These are phyloP conservation scores for Leccinum insigne DNA, from an alignment of 1,284 basidiomycete genomes.

Conservation along the genomic window DNA sequence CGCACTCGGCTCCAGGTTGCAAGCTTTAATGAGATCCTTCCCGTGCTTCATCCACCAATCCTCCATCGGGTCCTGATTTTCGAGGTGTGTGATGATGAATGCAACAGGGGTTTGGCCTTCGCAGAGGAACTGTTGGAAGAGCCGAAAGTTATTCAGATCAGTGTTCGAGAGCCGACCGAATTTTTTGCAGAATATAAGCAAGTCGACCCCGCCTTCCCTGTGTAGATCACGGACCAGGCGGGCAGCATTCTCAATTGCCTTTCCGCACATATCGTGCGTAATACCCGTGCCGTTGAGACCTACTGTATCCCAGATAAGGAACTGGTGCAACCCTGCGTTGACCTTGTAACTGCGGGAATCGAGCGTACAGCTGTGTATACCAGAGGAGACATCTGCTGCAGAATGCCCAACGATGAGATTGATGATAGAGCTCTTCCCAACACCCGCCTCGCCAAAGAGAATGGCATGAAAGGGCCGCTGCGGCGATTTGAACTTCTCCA, in stretches of 20 bases:
- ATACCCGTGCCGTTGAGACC: constrained; percentile 22
- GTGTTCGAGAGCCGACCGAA: constrained; percentile 28
- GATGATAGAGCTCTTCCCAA: constrained; percentile 32
- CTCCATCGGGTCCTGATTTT: constrained; percentile 31
- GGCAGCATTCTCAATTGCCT: constrained; percentile 37
- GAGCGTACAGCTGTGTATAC: constrained; percentile 23
- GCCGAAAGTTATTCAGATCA: background rate
- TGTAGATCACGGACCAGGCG: constrained; percentile 34
- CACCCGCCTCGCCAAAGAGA: constrained; percentile 32
- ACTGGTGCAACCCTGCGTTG: constrained; percentile 19
- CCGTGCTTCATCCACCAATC: constrained; percentile 27
- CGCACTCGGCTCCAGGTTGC: constrained; percentile 14
- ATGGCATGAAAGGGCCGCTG: constrained; percentile 19
- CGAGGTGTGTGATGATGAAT: constrained; percentile 40
- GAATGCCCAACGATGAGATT: constrained; percentile 24
- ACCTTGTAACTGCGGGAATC: constrained; percentile 19
- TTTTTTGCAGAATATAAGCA: constrained; percentile 40
- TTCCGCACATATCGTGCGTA: constrained; percentile 13
- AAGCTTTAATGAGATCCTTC: constrained; percentile 11
- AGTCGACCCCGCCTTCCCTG: constrained; percentile 32
- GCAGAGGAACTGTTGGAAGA: constrained; percentile 35
- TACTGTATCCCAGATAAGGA: constrained; percentile 39
- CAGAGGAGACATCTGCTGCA: too few relatives aligned
- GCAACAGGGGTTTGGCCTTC: constrained; percentile 38
- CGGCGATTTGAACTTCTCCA: constrained; percentile 18